Evolutionary conservation across 2,329 filamentous ascomycete genomes (phyloP), one percentile per base, ranked within the genome.

Genomic region (Trichoderma endophyticum): DNA sequence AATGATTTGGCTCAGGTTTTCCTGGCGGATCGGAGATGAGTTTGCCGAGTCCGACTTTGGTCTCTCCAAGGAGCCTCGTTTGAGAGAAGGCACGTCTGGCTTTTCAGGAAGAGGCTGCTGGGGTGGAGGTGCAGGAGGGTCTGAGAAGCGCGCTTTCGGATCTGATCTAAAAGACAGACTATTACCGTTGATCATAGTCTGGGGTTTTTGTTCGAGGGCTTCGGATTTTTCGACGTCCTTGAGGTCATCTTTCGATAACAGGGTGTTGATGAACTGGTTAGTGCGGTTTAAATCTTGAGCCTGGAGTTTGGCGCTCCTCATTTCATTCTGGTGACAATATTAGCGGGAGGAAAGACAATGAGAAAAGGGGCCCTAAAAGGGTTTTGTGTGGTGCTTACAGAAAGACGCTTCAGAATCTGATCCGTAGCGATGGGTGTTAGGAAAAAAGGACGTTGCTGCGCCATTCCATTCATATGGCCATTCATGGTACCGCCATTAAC

Each of bases 71-170:
- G 93, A 90, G 5, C 87, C 87, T 70, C 94, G 89, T 79, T 93
- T 94, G 34, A 97, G 81, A 1, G 93, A 89, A 0, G 91, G 89
- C 0, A 87, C 89, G 81, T 97, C 94, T 0, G 95, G 95, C 80
- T 98, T 98, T 79, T 98, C 95, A 1, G 95, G 95, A 6, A 98
- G 85, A 15, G 95, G 95, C 76, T 97, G 95, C 76, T 97, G 94
- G 32, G 95, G 95, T 30, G 95, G 95, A 8, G 95, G 95, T 26
- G 95, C 95, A 4, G 95, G 95, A 65, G 95, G 95, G 72, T 98
- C 95, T 1, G 93, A 96, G 80, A 98, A 98, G 67, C 94, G 89
- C 5, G 93, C 89, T 77, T 96, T 95, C 54, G 91, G 85, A 78
- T 97, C 94, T 24, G 90, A 83, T 75, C 93, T 91, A 77, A 89